phyloP scores from a whole-genome alignment of 2,329 filamentous ascomycete genomes.

The Elsinoe batatas region DNA sequence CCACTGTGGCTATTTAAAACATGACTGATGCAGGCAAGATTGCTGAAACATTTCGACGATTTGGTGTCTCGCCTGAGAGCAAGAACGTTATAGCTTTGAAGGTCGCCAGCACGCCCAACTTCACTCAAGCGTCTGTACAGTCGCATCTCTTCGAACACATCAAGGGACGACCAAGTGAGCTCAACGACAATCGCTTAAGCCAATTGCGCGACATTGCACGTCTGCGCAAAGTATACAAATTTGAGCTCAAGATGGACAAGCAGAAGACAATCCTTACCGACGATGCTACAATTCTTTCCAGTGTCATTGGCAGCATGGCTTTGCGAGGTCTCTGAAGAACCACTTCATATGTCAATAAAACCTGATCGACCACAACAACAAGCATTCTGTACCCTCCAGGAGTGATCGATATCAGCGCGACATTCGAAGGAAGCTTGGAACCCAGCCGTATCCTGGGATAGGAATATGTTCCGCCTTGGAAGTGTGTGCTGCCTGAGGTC shows the following conservation, averaged over 20 bases:
- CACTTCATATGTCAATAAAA: not conserved
- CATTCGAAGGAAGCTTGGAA: not conserved
- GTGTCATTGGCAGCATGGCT: conserved; percentile 69
- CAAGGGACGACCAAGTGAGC: conserved; percentile 48
- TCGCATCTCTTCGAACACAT: conserved; percentile 54
- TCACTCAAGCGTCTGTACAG: conserved; percentile 40
- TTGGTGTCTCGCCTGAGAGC: conserved; percentile 66
- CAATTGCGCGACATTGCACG: conserved; percentile 54
- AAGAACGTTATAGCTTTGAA: conserved; percentile 72
- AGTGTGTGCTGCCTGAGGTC: not conserved
- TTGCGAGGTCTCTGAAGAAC: conserved; percentile 48
- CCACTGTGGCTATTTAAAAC: not conserved
- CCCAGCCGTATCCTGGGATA: not conserved
- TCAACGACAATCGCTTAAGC: conserved; percentile 55
- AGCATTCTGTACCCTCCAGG: not conserved
- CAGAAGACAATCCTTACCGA: conserved; percentile 16
- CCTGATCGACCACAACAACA: not conserved
- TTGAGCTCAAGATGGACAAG: conserved; percentile 47
- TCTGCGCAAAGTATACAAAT: conserved; percentile 78
- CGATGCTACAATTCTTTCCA: conserved; percentile 50
- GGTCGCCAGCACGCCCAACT: conserved; percentile 42
- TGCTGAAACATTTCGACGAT: conserved; percentile 79
- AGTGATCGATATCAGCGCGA: not conserved
- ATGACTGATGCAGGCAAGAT: conserved; percentile 49
- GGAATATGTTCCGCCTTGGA: not conserved